Evolutionary conservation across 176 grass and related monocot genomes (phyloP), one percentile per base, ranked within the genome.

Genomic region (Guadua angustifolia): DNA sequence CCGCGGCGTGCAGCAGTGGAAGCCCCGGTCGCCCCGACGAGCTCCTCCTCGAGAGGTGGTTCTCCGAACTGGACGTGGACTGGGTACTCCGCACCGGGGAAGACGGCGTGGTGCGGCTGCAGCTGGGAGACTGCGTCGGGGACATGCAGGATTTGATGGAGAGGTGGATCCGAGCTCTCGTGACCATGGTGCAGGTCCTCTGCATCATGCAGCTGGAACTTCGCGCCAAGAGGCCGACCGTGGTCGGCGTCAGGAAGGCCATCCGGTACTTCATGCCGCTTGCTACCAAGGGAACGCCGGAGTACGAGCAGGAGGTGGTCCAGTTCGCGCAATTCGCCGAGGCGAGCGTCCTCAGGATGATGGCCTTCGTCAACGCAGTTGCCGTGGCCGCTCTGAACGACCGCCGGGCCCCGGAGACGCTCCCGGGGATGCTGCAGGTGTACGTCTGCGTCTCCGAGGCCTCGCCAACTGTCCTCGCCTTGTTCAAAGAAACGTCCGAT

Each of bases 181-280:
- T 56, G 66, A 44, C 50, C 49, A 81, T 81, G 79, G 79, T 81
- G 50, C 50, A 81, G 47, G 65, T 81, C 13, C 36, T 81, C 35
- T 43, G 35, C 33, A 61, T 50, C 66, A 86, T 19, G 75, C 58
- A 80, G 52, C 39, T 29, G 32, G 43, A 60, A 43, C 46, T 86
- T 55, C 33, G 17, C 29, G 36, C 66, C 29, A 79, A 40, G 18
- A 1, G 7, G 65, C 32, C 79, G 3, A 9, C 50, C 66, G 79
- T 43, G 35, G n/a, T 5, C 18, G 62, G 45, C 3, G 42, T 79
- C 50, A 12, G n/a, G 47, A 70, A 70, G 2, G 35, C 66, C 15
- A 17, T 71, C 51, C 2, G 2, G n/a, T 0, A 43, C 79, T 21
- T 82, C 8, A 0, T 45, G 65, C 9, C 59, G 26, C 42, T 50